Base-by-base conservation (phyloP, 208 protist genomes). In the Tetramitus jugosus region DNA sequence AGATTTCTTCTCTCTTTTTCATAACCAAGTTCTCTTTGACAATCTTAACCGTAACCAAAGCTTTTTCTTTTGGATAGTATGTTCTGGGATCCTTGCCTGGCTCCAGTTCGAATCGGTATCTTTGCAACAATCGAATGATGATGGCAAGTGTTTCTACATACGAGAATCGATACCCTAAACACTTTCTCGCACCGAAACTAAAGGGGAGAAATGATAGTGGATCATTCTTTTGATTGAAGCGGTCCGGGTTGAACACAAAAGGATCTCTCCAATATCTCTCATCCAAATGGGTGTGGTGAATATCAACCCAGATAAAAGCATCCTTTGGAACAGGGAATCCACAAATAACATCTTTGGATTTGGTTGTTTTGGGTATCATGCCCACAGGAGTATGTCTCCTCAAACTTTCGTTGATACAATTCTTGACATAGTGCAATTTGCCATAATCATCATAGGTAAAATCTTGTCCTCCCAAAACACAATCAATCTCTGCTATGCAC, bases 391-490 rank as follows among this genome's bases (percentile, higher is more conserved):
- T 35, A 46, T 71, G 65, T 14, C 43, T 17, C 49, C 65, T 46
- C 2, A 71, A 49, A 1, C 39, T 52, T 71, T 71, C 65, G 7
- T 37, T 69, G 1, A 69, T 17, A 20, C 20, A 3, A 33, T 35
- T 7, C 26, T 71, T 71, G 3, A 46, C 20, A 2, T 2, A 26
- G 13, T 67, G 35, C 33, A 43, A 13, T n/a, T n/a, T n/a, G n/a
- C n/a, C 40, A 37, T 74, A 74, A 74, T 74, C 67, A n/a, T 74
- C n/a, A 74, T 13, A 74, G 17, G 43, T 37, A 26, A 49, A 23
- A 49, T 43, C 17, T 33, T 13, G 43, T 1, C 7, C 35, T 71
- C 39, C 64, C 14, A 71, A 13, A n/a, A 71, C 14, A 17, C 10
- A 14, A 49, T 45, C 64, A 46, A 71, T 23, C 17, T 71, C 39